Evolutionary conservation across 176 grass and related monocot genomes (phyloP).

Genomic region (Elaeis guineensis): DNA sequence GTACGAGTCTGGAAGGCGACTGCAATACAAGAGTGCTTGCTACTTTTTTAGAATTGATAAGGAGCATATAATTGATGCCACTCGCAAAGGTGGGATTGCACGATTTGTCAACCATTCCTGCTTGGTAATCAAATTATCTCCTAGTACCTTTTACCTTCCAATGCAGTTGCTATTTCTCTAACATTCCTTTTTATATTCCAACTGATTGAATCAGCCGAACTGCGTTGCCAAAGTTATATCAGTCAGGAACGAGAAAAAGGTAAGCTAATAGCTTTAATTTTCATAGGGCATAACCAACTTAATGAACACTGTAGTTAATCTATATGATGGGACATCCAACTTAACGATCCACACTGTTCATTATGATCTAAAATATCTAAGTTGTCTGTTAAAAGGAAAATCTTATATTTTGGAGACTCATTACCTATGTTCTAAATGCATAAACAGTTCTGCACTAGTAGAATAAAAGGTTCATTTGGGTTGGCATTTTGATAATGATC

Average conservation of each 20-base stretch:
- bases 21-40: conserved; percentile 77
- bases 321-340: no score
- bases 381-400: no score
- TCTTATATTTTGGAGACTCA: no score
- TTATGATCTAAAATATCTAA: no score
- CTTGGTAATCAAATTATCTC: conserved; percentile 29
- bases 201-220: conserved; percentile 54
- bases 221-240: conserved; percentile 90
- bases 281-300: no score
- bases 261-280: background rate
- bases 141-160: conserved; percentile 3
- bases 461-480: no score
- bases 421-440: no score
- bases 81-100: conserved; percentile 82
- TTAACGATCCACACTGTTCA: no score
- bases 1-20: conserved; percentile 66
- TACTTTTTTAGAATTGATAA: conserved; percentile 91
- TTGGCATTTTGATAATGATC: no score
- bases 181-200: conserved; percentile 4
- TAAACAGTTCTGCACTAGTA: no score
- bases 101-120: conserved; percentile 96
- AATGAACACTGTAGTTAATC: no score
- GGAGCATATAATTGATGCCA: conserved; percentile 93
- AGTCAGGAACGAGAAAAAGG: conserved; percentile 79
- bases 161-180: conserved; percentile 12